These are phyloP conservation scores for Mycena amicta DNA, from an alignment of 768 basidiomycete species.

Conservation along the genomic window DNA sequence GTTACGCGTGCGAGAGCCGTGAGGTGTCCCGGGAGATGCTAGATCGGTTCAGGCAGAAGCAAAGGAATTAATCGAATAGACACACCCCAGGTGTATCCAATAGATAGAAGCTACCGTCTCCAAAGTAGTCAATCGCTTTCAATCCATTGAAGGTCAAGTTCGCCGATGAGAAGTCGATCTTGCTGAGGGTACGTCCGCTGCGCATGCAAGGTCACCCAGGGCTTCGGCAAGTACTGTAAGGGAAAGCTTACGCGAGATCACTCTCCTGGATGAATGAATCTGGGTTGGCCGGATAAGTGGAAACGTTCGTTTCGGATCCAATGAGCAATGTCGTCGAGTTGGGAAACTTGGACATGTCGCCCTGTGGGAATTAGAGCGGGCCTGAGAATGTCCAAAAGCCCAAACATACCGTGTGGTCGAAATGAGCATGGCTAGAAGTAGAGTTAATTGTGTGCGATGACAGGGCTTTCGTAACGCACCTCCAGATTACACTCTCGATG, in stretches of 20 bases:
- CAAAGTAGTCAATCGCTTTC: conserved; percentile 11
- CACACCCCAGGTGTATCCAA: conserved; percentile 18
- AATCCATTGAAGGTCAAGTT: conserved; percentile 10
- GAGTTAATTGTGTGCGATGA: too few relatives aligned
- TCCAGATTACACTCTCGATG: conserved; percentile 14
- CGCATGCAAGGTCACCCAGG: too few relatives aligned
- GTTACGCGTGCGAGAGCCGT: conserved; percentile 15
- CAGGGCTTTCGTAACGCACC: too few relatives aligned
- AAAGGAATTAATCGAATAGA: too few relatives aligned
- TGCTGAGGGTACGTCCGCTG: conserved; percentile 13
- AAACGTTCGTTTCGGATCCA: conserved; percentile 8
- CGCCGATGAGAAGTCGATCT: conserved; percentile 8
- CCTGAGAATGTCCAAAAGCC: background rate
- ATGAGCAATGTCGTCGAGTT: conserved; percentile 15
- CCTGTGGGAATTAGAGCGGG: background rate
- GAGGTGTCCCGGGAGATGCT: conserved; percentile 5
- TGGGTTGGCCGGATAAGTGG: conserved; percentile 12
- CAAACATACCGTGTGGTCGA: background rate
- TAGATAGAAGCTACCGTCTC: conserved; percentile 14
- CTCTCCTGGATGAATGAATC: conserved; percentile 7
- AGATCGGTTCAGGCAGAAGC: too few relatives aligned
- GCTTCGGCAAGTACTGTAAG: too few relatives aligned
- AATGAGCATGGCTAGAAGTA: conserved; percentile 1
- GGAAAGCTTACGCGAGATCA: conserved; percentile 17
- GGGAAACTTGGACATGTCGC: conserved; percentile 24